Percentiles rank a stretch among this genome's conserved stretches.
These are phyloP conservation scores for Paecilomyces sp. DNA, from an alignment of 2,329 filamentous ascomycete species.

Conservation along the genomic window DNA sequence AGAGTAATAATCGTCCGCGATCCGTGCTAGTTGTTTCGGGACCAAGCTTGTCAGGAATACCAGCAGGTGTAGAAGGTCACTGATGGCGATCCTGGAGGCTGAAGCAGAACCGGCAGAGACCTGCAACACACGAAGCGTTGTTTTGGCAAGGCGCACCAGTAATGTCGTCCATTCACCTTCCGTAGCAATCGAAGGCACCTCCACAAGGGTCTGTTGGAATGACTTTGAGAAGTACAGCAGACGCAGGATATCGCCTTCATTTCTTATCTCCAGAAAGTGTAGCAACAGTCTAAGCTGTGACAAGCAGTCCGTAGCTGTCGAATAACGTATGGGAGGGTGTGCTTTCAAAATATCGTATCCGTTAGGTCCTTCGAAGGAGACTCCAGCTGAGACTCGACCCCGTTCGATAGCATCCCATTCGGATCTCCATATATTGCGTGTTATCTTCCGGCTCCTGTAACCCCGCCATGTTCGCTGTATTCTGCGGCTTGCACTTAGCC, in stretches of 20 bases:
- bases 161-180: slow-evolving; percentile 35
- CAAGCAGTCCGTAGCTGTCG: slow-evolving; percentile 32
- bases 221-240: slow-evolving; percentile 38
- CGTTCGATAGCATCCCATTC: slow-evolving; percentile 57
- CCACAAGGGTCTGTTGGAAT: slow-evolving; percentile 32
- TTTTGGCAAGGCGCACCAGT: slow-evolving; percentile 29
- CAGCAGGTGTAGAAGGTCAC: slow-evolving; percentile 27
- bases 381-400: slow-evolving; percentile 23
- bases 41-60: slow-evolving; percentile 30
- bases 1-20: slow-evolving; percentile 32
- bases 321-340: slow-evolving; percentile 35
- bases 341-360: slow-evolving; percentile 39
- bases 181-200: slow-evolving; percentile 28
- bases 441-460: slow-evolving; percentile 53
- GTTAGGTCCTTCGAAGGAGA: slow-evolving; percentile 26
- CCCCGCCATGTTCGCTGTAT: slow-evolving; percentile 83
- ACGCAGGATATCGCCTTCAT: slow-evolving; percentile 31
- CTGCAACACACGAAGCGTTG: slow-evolving; percentile 27
- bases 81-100: slow-evolving; percentile 15
- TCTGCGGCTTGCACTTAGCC: slow-evolving; percentile 62
- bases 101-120: slow-evolving; percentile 14
- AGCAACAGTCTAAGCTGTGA: slow-evolving; percentile 58
- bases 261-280: slow-evolving; percentile 55
- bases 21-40: slow-evolving; percentile 32
- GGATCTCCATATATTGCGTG: slow-evolving; percentile 52